These are phyloP conservation scores for barley (Hordeum vulgare) DNA, from an alignment of 176 grass and related monocot species.

Conservation along the genomic window DNA sequence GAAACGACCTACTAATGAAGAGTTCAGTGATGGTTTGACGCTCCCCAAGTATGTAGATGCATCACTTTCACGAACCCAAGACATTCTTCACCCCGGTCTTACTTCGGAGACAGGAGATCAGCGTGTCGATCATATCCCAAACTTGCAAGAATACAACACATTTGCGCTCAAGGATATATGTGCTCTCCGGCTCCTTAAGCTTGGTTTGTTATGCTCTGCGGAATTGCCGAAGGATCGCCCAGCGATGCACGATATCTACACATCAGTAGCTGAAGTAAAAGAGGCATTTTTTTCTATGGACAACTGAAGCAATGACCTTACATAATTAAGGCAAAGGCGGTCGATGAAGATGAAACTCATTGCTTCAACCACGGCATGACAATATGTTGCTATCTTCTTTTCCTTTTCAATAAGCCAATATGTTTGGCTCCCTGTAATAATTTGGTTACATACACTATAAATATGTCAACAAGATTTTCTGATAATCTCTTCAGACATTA, in stretches of 20 bases:
- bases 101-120: not conserved
- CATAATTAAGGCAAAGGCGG: not conserved
- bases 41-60: not conserved
- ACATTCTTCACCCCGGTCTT: slow-evolving; percentile 2
- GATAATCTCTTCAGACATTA: too few species aligned
- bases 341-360: too few species aligned
- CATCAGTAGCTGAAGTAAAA: not conserved
- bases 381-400: too few species aligned
- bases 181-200: slow-evolving; percentile 7
- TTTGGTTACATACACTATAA: too few species aligned
- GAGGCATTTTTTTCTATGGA: not conserved
- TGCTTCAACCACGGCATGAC: too few species aligned
- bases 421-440: too few species aligned
- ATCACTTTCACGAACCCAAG: not conserved
- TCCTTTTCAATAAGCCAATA: too few species aligned
- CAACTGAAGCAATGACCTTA: not conserved
- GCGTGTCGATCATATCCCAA: not conserved
- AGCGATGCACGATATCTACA: not conserved
- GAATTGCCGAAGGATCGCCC: slow-evolving; percentile 7
- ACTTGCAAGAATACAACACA: not conserved
- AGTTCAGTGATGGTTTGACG: not conserved
- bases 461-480: too few species aligned
- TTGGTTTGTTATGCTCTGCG: not conserved
- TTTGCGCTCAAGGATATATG: not conserved
- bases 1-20: not conserved